phyloP scores from a whole-genome alignment of 2,329 filamentous ascomycete genomes.

The Rhexocercosporidium sp. region DNA sequence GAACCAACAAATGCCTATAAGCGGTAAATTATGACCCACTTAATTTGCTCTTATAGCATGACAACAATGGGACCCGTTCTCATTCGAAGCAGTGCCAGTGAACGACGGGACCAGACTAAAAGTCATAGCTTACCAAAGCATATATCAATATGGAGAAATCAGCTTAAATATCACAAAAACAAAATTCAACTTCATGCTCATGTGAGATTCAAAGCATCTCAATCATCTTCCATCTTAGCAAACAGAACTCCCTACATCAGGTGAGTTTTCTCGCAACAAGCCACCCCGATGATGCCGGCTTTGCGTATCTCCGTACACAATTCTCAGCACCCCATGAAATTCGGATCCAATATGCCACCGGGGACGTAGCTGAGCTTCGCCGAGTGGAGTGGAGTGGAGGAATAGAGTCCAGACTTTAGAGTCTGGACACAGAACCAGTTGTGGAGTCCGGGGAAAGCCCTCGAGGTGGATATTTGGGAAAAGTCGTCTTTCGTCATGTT shows the following conservation, averaged over 20 bases:
- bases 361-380: not conserved
- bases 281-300: not conserved
- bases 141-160: not conserved
- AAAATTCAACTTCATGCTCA: not conserved
- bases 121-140: not conserved
- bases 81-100: not conserved
- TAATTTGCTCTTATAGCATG: not conserved
- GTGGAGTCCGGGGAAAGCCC: not conserved
- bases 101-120: not conserved
- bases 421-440: not conserved
- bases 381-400: not conserved
- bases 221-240: not conserved
- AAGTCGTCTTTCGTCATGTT: not conserved
- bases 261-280: not conserved
- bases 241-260: not conserved
- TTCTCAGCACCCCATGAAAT: not conserved
- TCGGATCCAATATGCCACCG: not conserved
- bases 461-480: not conserved
- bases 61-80: too few species aligned
- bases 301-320: not conserved
- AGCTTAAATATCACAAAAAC: not conserved
- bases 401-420: not conserved
- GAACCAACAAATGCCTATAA: not conserved
- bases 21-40: not conserved
- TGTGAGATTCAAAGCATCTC: not conserved